These are phyloP conservation scores for Candida jianshihensis DNA, from an alignment of 805 yeast species.

Conservation along the genomic window DNA sequence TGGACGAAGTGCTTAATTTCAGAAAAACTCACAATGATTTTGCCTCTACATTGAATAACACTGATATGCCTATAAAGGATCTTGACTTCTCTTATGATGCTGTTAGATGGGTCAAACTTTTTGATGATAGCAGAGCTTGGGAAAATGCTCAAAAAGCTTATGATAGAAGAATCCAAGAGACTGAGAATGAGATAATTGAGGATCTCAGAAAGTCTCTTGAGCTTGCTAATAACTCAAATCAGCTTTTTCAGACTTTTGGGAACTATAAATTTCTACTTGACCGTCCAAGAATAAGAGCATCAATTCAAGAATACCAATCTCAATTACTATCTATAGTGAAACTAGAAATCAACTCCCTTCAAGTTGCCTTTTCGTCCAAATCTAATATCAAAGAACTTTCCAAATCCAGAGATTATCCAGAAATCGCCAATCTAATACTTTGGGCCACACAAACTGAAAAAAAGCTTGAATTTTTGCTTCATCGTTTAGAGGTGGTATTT, in stretches of 20 bases:
- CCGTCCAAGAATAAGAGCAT: conserved; percentile 49
- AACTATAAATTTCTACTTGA: conserved; percentile 40
- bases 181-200: conserved; percentile 40
- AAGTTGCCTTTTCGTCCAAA: conserved; percentile 31
- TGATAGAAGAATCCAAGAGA: conserved; percentile 32
- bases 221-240: conserved; percentile 34
- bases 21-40: conserved; percentile 50
- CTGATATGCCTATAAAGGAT: conserved; percentile 20
- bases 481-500: conserved; percentile 42
- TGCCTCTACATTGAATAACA: conserved; percentile 26
- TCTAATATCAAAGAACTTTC: conserved; percentile 30
- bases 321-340: conserved; percentile 43
- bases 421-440: conserved; percentile 37
- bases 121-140: conserved; percentile 38
- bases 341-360: conserved; percentile 37
- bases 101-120: conserved; percentile 29
- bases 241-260: conserved; percentile 46
- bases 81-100: conserved; percentile 36
- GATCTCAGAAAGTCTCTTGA: conserved; percentile 33
- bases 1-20: conserved; percentile 37
- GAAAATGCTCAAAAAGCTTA: conserved; percentile 33
- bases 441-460: conserved; percentile 47
- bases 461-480: conserved; percentile 34
- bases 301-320: conserved; percentile 53
- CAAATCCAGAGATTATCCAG: conserved; percentile 40